Conservation (phyloP, 148 eudicot species). For the Suaeda aralocaspica region DNA sequence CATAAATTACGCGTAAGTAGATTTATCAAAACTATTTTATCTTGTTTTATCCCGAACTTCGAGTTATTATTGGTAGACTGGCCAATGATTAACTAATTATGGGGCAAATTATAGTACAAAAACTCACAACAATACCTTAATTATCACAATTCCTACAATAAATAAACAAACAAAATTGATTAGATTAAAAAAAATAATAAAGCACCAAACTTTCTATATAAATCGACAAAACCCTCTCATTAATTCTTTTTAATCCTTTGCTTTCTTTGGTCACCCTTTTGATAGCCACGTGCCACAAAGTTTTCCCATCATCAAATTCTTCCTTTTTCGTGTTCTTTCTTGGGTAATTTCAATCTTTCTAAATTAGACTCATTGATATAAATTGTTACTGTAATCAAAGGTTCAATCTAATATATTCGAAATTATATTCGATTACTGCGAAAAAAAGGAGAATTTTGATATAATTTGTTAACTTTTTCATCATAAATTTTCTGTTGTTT, state of each 20-base stretch:
- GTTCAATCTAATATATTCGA: background rate
- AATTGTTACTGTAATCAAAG: background rate
- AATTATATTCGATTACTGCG: background rate
- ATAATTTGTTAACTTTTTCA: background rate
- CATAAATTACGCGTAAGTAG: too few species aligned
- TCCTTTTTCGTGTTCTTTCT: constrained; percentile 10
- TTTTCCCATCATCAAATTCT: background rate
- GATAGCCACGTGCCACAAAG: background rate
- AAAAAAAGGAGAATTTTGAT: background rate
- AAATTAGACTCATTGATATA: background rate
- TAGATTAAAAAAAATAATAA: background rate
- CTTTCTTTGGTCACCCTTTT: background rate
- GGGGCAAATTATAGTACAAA: too few species aligned
- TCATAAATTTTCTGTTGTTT: background rate
- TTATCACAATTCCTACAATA: background rate
- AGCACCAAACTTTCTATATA: background rate
- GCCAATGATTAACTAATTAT: too few species aligned
- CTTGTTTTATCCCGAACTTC: too few species aligned
- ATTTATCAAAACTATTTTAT: too few species aligned
- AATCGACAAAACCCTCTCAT: constrained; percentile 1
- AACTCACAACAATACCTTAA: background rate
- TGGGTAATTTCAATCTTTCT: background rate
- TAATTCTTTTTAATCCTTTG: background rate
- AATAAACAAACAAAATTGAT: background rate
- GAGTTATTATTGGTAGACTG: too few species aligned